These are phyloP conservation scores for Paramecium primaurelia DNA, from an alignment of 73 alveolate genomes.

Conservation along the genomic window DNA sequence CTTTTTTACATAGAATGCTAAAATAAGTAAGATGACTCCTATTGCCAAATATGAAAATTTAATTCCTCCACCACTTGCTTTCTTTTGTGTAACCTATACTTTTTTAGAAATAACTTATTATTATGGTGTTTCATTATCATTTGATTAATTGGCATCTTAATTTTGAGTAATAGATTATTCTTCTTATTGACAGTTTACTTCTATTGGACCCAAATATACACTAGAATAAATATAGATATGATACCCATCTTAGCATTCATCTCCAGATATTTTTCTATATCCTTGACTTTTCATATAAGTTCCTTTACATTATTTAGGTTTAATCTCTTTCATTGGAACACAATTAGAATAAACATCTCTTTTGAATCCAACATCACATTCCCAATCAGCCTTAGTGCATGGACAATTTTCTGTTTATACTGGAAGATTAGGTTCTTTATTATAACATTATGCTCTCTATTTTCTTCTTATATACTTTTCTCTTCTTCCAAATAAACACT, in stretches of 20 bases:
- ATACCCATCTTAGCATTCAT: constrained; percentile 71
- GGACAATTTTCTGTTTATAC: constrained; percentile 66
- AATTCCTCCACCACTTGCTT: not conserved
- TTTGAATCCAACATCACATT: constrained; percentile 78
- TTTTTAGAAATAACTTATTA: not conserved
- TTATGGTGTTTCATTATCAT: not conserved
- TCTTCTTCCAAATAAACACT: constrained; percentile 78
- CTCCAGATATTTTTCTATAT: constrained; percentile 63
- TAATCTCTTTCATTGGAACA: constrained; percentile 38
- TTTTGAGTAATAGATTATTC: not conserved
- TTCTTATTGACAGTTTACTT: not conserved
- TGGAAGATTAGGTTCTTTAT: constrained; percentile 62
- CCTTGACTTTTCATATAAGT: constrained; percentile 67
- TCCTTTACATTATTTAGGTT: constrained; percentile 59
- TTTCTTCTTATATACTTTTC: constrained; percentile 78
- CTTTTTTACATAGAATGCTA: not conserved
- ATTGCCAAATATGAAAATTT: not conserved
- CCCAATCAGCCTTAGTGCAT: constrained; percentile 86
- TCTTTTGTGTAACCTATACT: not conserved
- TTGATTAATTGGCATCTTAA: not conserved
- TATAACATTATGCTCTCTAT: constrained; percentile 71
- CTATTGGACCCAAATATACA: not conserved
- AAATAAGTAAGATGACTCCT: not conserved
- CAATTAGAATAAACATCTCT: constrained; percentile 59
- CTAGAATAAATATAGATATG: not conserved